Percentiles rank a stretch among this genome's conserved stretches.
phyloP scores from a whole-genome alignment of 805 yeast genomes.

The Metschnikowia sp. region DNA sequence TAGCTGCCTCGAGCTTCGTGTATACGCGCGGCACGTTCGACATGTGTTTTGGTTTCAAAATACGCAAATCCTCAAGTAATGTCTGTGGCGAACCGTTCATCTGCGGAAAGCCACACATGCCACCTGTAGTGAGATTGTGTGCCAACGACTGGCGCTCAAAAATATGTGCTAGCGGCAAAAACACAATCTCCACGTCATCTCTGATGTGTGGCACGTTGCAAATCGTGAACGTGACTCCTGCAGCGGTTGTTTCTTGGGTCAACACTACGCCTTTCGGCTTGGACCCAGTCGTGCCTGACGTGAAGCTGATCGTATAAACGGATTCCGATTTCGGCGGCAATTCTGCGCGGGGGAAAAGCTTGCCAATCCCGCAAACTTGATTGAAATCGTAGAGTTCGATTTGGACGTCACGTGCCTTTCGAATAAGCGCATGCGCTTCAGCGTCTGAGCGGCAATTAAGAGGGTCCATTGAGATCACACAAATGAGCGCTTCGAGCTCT shows the following conservation, averaged over 20 bases:
- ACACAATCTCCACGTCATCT: conserved; percentile 17
- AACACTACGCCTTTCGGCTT: conserved; percentile 26
- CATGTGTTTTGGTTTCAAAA: conserved; percentile 24
- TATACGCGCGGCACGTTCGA: conserved; percentile 27
- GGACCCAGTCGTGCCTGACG: conserved; percentile 29
- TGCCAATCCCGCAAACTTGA: conserved; percentile 23
- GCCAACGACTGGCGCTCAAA: conserved; percentile 29
- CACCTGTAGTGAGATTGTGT: conserved; percentile 23
- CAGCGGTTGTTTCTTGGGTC: conserved; percentile 19
- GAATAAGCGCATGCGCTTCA: conserved; percentile 28
- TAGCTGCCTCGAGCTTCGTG: conserved; percentile 25
- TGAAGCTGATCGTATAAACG: conserved; percentile 24
- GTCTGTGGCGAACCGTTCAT: conserved; percentile 23
- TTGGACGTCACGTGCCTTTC: conserved; percentile 14
- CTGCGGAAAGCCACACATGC: conserved; percentile 24
- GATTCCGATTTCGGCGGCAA: conserved; percentile 19
- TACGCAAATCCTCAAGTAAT: conserved; percentile 23
- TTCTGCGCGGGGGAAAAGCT: conserved; percentile 19
- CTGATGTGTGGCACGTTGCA: conserved; percentile 9
- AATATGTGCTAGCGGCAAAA: conserved; percentile 39
- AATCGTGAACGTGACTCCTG: conserved; percentile 18
- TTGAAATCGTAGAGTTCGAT: conserved; percentile 21
- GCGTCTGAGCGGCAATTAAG: conserved; percentile 12
- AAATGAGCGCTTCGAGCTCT: conserved; percentile 18
- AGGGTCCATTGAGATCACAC: conserved; percentile 28